Base-by-base conservation (phyloP, 768 basidiomycete species). In the Clavaria fumosa region DNA sequence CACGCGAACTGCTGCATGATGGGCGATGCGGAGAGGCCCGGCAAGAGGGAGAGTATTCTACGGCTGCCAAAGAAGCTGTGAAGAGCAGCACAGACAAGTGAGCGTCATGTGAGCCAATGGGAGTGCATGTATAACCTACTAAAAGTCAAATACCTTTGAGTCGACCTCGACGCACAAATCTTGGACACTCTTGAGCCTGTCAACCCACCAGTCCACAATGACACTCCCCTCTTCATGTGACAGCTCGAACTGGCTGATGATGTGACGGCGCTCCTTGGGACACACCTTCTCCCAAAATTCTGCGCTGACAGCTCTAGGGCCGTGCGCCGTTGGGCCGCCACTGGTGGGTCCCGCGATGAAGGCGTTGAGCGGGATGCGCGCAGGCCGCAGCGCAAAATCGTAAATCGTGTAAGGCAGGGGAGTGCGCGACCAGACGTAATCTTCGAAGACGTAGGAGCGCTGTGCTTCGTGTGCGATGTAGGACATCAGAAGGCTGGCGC, bases 381-480 rank as follows among this genome's bases (percentile, higher is more conserved):
- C 57, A 3, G 69, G 65, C 15, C 72, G 62, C 37, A 75, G 56
- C 0, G 66, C 57, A 38, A 69, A 63, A 43, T 67, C 69, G 42
- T 74, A 71, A 1, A 73, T 36, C 2, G 70, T 68, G 50, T 69
- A 75, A 3, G 66, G 66, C 21, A 71, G 51, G 2, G 72, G 66
- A 0, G 57, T 44, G 34, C 65, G 68, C 0, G 74, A 73, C 72
- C 72, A 76, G 23, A 60, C 61, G 40, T 73, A 75, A 47, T 75
- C 72, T 41, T 74, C 69, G 40, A 77, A 78, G 1, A 77, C 73
- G 39, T 65, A 76, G 1, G 69, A 66, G 10, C 72, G 55, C 42
- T 70, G 63, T 7, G 68, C 49, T 24, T 51, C 47, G 33, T 68
- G 62, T 1, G 74, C 70, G 11, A 75, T 50, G 45, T 73, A 66